These are phyloP conservation scores for Talaromyces amestolkiae DNA, from an alignment of 2,329 filamentous ascomycete genomes.

Conservation along the genomic window DNA sequence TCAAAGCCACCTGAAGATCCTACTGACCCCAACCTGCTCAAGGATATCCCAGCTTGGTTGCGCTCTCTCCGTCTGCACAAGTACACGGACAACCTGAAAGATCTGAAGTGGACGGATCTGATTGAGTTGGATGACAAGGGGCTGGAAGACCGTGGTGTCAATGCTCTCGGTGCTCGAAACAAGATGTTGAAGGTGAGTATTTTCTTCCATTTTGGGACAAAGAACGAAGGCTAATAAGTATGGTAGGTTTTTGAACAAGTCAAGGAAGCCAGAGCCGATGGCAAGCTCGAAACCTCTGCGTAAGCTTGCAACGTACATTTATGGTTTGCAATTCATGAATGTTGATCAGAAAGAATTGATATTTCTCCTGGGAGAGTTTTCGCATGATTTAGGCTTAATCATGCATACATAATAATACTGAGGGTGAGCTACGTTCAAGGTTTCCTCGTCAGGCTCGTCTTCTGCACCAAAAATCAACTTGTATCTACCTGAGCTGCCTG, in stretches of 20 bases:
- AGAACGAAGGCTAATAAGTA: constrained; percentile 29
- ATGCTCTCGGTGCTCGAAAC: constrained; percentile 86
- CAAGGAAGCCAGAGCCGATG: constrained; percentile 72
- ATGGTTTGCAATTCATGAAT: constrained; percentile 1
- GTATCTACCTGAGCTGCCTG: constrained; percentile 18
- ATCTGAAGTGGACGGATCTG: constrained; percentile 93
- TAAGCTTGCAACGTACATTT: constrained; percentile 25
- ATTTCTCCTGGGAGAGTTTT: constrained; percentile 11
- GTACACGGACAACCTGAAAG: constrained; percentile 97
- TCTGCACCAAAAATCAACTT: constrained; percentile 12
- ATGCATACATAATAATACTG: constrained; percentile 16
- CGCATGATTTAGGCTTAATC: constrained; percentile 20
- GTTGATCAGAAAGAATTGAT: constrained; percentile 3
- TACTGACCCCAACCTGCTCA: constrained; percentile 81
- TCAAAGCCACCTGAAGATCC: constrained; percentile 98
- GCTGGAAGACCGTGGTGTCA: constrained; percentile 87
- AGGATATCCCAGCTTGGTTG: constrained; percentile 95
- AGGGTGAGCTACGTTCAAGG: constrained; percentile 16
- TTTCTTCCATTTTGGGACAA: neutral
- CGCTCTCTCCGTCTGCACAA: constrained; percentile 93
- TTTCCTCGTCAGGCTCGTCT: constrained; percentile 15
- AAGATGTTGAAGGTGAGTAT: constrained; percentile 89
- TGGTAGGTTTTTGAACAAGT: constrained; percentile 87
- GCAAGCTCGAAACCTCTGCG: constrained; percentile 56
- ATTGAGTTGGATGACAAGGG: constrained; percentile 90